Evolutionary conservation across 192 early-diverging fungal genomes (phyloP).

Genomic region (Coemansia sp.): DNA sequence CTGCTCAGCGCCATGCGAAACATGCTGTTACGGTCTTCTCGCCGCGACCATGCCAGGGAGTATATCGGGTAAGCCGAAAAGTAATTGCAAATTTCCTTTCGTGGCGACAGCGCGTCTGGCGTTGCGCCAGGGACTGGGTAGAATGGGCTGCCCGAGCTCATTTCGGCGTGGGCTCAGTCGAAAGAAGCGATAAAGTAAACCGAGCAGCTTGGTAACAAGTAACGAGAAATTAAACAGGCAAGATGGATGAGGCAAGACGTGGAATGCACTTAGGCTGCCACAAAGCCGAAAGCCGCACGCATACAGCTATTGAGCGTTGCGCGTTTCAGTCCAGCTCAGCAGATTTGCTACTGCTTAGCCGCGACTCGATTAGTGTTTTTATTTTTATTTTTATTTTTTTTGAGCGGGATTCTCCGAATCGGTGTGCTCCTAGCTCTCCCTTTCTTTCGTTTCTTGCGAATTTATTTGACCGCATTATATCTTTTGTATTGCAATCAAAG

Average conservation of each 20-base stretch:
- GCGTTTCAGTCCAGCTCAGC: background rate
- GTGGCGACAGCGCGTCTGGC: slow-evolving; percentile 45
- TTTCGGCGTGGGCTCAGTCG: slow-evolving; percentile 1
- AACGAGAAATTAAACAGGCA: background rate
- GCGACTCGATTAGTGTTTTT: background rate
- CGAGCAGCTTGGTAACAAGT: too few species aligned
- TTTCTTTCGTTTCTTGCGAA: too few species aligned
- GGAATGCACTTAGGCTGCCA: too few species aligned
- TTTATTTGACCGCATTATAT: too few species aligned
- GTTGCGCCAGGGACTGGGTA: slow-evolving; percentile 26
- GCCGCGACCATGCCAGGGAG: slow-evolving; percentile 83
- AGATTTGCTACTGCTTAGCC: background rate
- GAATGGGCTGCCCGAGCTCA: slow-evolving; percentile 53
- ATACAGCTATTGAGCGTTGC: background rate
- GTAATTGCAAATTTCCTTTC: slow-evolving; percentile 83
- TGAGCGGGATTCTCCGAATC: background rate
- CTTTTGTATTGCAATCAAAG: too few species aligned
- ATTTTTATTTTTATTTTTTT: background rate
- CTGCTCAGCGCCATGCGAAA: slow-evolving; percentile 87
- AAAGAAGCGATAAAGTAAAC: background rate
- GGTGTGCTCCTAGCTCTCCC: background rate
- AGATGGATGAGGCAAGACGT: background rate
- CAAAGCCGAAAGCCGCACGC: too few species aligned
- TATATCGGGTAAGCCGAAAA: slow-evolving; percentile 86
- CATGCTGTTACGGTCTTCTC: slow-evolving; percentile 44